Percentiles rank a stretch among this genome's conserved stretches.
phyloP scores from a whole-genome alignment of 2,329 filamentous ascomycete species.

The Colletotrichum coccodes region DNA sequence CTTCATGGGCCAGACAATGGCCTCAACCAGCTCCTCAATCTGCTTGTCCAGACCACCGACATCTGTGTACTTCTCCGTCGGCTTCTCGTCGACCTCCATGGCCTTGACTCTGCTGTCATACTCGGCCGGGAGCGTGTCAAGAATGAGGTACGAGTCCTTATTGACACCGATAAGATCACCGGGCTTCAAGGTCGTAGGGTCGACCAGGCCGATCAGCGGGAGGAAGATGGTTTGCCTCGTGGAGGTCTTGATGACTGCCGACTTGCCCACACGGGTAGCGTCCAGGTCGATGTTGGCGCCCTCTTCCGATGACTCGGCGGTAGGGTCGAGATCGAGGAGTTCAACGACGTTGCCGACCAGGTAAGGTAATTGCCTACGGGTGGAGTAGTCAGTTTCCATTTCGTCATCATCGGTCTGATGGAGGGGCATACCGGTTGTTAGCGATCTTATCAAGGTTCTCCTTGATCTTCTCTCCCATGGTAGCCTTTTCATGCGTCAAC shows the following conservation, averaged over 20 bases:
- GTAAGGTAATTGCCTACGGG: conserved; percentile 90
- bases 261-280: conserved; percentile 96
- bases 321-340: conserved; percentile 94
- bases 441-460: conserved; percentile 99
- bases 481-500: conserved; percentile 92
- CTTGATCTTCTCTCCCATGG: conserved; percentile 99
- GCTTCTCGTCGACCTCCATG: conserved; percentile 99
- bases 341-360: conserved; percentile 99
- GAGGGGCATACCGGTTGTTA: conserved; percentile 83
- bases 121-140: conserved; percentile 96
- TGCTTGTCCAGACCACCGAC: conserved; percentile 98
- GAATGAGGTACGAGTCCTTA: conserved; percentile 97
- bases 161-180: conserved; percentile 98
- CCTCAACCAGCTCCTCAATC: conserved; percentile 98
- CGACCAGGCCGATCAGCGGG: conserved; percentile 94
- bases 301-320: conserved; percentile 94
- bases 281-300: conserved; percentile 99
- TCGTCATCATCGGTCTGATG: conserved; percentile 3
- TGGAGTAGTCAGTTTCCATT: conserved; percentile 32
- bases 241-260: conserved; percentile 98
- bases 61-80: conserved; percentile 98
- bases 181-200: conserved; percentile 93
- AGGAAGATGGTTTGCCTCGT: conserved; percentile 99
- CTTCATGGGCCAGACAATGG: conserved; percentile 99
- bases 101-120: conserved; percentile 99